A percentile compares a stretch with the other conserved stretches of the same genome.
These are phyloP conservation scores for Aspergillus bombycis DNA, from an alignment of 2,329 filamentous ascomycete species.

Conservation along the genomic window DNA sequence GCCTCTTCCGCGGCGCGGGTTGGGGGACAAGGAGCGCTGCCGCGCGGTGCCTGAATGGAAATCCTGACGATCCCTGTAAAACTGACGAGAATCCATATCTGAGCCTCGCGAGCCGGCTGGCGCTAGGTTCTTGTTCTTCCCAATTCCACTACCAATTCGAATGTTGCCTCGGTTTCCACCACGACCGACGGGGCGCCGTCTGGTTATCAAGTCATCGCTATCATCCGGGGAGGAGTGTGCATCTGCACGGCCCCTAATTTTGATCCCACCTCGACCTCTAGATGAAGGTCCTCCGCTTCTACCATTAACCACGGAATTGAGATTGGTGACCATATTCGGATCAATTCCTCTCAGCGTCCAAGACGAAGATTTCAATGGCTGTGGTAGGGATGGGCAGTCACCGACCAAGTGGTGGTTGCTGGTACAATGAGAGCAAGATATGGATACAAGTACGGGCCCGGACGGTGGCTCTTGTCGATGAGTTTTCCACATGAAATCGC, in stretches of 20 bases:
- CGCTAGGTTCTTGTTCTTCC: conserved; percentile 30
- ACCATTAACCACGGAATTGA: conserved; percentile 32
- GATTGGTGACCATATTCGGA: conserved; percentile 42
- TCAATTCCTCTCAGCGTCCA: conserved; percentile 45
- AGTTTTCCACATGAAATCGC: conserved; percentile 61
- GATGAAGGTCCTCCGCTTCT: conserved; percentile 19
- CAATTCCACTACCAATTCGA: conserved; percentile 37
- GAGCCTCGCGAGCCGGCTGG: conserved; percentile 20
- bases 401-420: conserved; percentile 49
- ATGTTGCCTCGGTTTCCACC: conserved; percentile 38
- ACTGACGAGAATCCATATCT: conserved; percentile 19
- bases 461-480: conserved; percentile 29
- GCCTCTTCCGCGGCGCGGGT: conserved; percentile 24
- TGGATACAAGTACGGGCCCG: conserved; percentile 42
- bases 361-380: conserved; percentile 35
- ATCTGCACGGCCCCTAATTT: conserved; percentile 42
- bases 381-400: conserved; percentile 43
- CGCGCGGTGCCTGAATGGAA: conserved; percentile 26
- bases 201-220: conserved; percentile 39
- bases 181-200: conserved; percentile 30
- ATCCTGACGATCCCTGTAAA: conserved; percentile 35
- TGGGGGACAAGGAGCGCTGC: conserved; percentile 38
- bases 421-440: conserved; percentile 49
- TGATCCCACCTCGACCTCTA: conserved; percentile 32
- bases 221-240: conserved; percentile 33